These are phyloP conservation scores for Ampelocalamus luodianensis DNA, from an alignment of 176 grass and related monocot genomes.

Conservation along the genomic window DNA sequence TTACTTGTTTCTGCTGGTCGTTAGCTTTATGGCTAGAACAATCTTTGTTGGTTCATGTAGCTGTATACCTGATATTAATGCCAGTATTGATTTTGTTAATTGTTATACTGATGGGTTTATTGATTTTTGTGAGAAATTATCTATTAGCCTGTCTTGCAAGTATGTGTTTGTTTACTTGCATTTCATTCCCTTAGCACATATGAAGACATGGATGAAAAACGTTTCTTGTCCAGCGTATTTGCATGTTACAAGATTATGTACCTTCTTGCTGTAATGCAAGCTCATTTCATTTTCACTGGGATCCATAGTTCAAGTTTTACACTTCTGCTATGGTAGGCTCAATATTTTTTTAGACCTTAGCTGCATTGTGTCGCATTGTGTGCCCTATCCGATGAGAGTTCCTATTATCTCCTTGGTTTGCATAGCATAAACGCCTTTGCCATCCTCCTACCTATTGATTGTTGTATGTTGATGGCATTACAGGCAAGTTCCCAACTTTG, in stretches of 20 bases:
- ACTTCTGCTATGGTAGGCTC: not conserved
- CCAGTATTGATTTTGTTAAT: not conserved
- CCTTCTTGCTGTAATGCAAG: not conserved
- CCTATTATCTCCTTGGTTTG: not conserved
- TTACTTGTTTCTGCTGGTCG: not conserved
- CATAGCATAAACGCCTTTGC: not conserved
- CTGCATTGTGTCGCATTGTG: not conserved
- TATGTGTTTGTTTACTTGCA: not conserved
- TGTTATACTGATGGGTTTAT: not conserved
- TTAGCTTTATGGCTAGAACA: not conserved
- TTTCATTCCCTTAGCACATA: not conserved
- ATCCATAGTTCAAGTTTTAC: not conserved
- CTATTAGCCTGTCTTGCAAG: not conserved
- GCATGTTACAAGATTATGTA: not conserved
- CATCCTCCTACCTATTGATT: not conserved
- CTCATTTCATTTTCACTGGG: not conserved
- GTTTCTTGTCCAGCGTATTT: not conserved
- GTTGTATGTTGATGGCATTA: not conserved
- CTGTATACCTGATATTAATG: not conserved
- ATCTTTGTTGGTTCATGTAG: not conserved
- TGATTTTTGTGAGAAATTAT: not conserved
- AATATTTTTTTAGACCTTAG: not conserved
- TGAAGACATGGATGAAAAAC: not conserved
- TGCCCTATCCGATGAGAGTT: not conserved
- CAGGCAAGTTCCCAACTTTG: slow-evolving; percentile 82